These are phyloP conservation scores for Blastobotrys terrestris DNA, from an alignment of 805 yeast species.

Conservation along the genomic window DNA sequence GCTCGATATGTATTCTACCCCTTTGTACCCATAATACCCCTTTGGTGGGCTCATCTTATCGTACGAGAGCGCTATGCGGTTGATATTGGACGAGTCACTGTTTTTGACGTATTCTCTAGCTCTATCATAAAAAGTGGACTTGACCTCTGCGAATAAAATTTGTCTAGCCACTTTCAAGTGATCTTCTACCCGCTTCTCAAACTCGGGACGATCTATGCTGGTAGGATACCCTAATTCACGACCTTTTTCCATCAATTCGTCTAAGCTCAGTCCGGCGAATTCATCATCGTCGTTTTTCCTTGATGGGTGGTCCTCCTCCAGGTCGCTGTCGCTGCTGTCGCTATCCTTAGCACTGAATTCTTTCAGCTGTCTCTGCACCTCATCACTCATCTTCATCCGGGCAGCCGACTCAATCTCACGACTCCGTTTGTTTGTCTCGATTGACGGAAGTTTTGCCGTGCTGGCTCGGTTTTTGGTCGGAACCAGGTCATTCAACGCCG, in stretches of 20 bases:
- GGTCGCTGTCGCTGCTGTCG: not conserved
- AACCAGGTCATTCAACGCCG: too few relatives aligned
- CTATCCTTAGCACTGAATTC: not conserved
- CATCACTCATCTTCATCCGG: not conserved
- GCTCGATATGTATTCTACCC: not conserved
- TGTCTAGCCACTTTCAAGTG: not conserved
- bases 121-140: not conserved
- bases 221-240: not conserved
- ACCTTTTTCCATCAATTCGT: not conserved
- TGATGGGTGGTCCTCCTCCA: not conserved
- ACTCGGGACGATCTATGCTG: not conserved
- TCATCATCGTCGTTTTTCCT: not conserved
- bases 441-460: not conserved
- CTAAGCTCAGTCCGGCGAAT: not conserved
- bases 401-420: not conserved
- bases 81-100: not conserved
- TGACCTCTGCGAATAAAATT: not conserved
- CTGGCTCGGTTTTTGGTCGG: too few relatives aligned
- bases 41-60: not conserved
- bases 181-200: not conserved
- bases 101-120: not conserved
- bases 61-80: not conserved
- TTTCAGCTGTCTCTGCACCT: not conserved
- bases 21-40: conserved; percentile 7
- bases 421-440: not conserved